Evolutionary conservation across 2,329 filamentous ascomycete genomes (phyloP), one percentile per base, ranked within the genome.

Genomic region (Aschersonia sp.): DNA sequence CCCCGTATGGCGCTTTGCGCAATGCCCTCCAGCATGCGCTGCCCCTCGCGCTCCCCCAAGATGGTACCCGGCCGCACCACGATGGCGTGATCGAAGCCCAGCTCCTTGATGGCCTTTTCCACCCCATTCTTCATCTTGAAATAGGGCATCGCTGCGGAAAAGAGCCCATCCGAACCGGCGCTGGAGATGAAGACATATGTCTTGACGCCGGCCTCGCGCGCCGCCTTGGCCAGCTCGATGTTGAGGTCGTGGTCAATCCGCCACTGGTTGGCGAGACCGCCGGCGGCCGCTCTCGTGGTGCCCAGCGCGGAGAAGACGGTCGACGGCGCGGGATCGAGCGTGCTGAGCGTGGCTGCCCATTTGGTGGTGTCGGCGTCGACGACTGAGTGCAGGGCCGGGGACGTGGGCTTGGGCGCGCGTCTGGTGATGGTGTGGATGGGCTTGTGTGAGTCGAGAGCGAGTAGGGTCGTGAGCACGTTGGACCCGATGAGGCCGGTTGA

Each of bases 171-270:
- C 1, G 68, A 74, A 48, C 74, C 74, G 1, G 57, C 67, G 29
- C 74, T 72, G 1, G 84, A 89, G 48, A 94, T 74, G 53, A 94
- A 80, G 29, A 96, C 81, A 59, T 84, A 94, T 2, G 82, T 83
- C 54, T 78, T 78, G 9, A 78, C 75, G 38, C 87, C 87, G 1
- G 81, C 78, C 4, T 74, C 75, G 59, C 83, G 86, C 43, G 89
- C 87, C 0, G 84, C 80, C 51, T 76, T 74, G 3, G 86, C 89
- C 30, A 94, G 72, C 53, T 83, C 81, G 45, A 94, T 64, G 65
- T 94, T 94, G 43, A 95, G 72, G 59, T 92, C 88, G 60, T 89
- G 78, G 67, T 96, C 91, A 53, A 96, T 85, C 60, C 85, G 85
- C 68, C 87, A 84, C 67, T 96, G 91, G 52, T 82, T 80, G 31